Base-by-base conservation (phyloP, 169 alveolate species). In the Babesia sp. region DNA sequence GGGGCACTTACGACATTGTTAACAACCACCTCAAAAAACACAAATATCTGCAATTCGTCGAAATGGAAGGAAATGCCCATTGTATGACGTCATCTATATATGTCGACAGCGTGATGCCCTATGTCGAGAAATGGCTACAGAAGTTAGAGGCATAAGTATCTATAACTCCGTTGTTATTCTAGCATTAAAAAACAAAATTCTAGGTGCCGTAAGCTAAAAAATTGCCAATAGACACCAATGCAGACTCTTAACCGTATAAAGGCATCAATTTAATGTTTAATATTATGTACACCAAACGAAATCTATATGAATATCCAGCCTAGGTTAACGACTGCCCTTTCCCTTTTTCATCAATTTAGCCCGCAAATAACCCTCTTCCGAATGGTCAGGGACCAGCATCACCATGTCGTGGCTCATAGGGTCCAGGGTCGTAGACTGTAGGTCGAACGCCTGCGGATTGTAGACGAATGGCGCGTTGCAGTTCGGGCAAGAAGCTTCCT, bases 341-440 rank as follows among this genome's bases (percentile, higher is more conserved):
- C 12, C 26, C 33, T 3, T 29, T 20, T 26, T 60, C 18, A 69
- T 34, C 36, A 78, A 31, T 45, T 70, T 78, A 20, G 87, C 78
- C 18, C 87, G 72, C 37, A 78, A 39, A 28, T 64, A 28, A 1
- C 83, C 76, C 31, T 78, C 87, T 42, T 78, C 87, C 22, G 12
- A 1, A 8, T 39, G 26, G 33, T 78, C 87, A 33, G 87, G 87
- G n/a, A 78, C 87, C 16, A 78, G 8, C 14, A 78, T 22, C n/a
- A 78, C 87, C 31, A 78, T 18, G 44, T 78, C 87, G 37, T 50
- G 68, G 41, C 39, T 33, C 37, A 66, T 22, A 0, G 72, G 72
- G 54, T 58, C 70, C 3, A 60, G 42, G 20, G 20, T 57, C 28
- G 60, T 81, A 8, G 81, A 41, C 29, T 57, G 76, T 8, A 26